A percentile compares a stretch with the other conserved stretches of the same genome.
These are phyloP conservation scores for Lanzia echinophila DNA, from an alignment of 2,329 filamentous ascomycete genomes.

Conservation along the genomic window DNA sequence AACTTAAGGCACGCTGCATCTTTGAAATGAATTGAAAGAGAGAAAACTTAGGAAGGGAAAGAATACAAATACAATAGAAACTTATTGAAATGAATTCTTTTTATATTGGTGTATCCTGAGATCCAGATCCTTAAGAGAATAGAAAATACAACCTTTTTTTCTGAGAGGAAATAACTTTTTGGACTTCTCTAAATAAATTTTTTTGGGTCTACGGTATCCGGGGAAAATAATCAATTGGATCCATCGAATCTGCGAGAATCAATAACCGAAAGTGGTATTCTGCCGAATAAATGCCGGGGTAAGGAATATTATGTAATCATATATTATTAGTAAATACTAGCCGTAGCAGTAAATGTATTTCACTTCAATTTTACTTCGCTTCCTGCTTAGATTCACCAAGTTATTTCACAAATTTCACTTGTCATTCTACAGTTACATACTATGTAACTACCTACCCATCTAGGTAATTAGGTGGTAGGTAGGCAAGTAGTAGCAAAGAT, in stretches of 20 bases:
- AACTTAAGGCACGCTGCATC: slow-evolving; percentile 95
- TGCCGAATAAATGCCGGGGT: neutral
- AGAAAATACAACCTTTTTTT: neutral
- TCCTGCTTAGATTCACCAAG: too few relatives aligned
- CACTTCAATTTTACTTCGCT: too few relatives aligned
- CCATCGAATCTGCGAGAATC: neutral
- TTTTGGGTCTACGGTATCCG: neutral
- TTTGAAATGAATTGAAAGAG: slow-evolving; percentile 35
- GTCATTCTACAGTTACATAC: too few relatives aligned
- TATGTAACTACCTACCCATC: too few relatives aligned
- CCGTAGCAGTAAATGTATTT: too few relatives aligned
- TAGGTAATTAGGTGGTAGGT: too few relatives aligned
- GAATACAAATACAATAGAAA: neutral
- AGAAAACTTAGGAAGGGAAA: neutral
- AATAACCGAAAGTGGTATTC: neutral
- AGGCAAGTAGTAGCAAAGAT: too few relatives aligned
- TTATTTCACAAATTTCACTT: too few relatives aligned
- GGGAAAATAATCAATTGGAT: neutral
- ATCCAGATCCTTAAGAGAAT: neutral
- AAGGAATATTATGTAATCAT: neutral
- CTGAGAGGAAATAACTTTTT: neutral
- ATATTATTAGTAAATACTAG: too few relatives aligned
- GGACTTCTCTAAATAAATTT: neutral
- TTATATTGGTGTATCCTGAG: neutral
- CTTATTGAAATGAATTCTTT: too few relatives aligned